Base-by-base conservation (phyloP, 345 rosid species). In the Populus davidiana region DNA sequence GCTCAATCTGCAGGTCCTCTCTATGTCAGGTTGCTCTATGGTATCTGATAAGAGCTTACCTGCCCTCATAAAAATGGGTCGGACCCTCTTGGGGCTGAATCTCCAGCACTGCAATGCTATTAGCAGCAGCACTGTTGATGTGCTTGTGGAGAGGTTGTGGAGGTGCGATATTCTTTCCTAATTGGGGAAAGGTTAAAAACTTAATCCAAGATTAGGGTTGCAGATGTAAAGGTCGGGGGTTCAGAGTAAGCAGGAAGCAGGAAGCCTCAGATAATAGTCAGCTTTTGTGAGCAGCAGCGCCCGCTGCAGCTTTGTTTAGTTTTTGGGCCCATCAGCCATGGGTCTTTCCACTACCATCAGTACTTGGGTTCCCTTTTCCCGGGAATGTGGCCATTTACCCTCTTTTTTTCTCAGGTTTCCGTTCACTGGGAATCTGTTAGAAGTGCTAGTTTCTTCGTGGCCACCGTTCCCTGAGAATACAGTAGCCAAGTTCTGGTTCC, bases 261-360 rank as follows among this genome's bases (percentile, higher is more conserved):
- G 77, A 71, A 68, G 81, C 73, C 68, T 59, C 67, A 78, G 72
- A 68, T 67, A 72, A 71, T 73, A 54, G 77, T 77, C 73, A 72
- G 81, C 72, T 25, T 74, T 78, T 78, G 73, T 73, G 80, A 56
- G 76, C 81, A 79, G 78, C 70, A 35, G 35, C 77, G 83, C 77
- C 80, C 71, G 82, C 59, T 62, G 82, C 78, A 59, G 13, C 29
- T 59, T 82, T 77, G 85, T 79, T 49, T 78, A 83, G 87, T 88
- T 94, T 92, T 89, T 91, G 94, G 91, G 88, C 85, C 88, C 92
- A 86, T 88, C 80, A 72, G 83, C 88, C 67, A 78, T 84, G 87
- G 92, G 86, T 87, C 87, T 87, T 85, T 77, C 8, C 13, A 21
- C 56, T 61, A 59, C 81, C 83, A 36, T 64, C 69, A 43, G 36